Evolutionary conservation across 306 rosid species (phyloP), one percentile per base, ranked within the genome.

Genomic region (Quercus engelmannii): DNA sequence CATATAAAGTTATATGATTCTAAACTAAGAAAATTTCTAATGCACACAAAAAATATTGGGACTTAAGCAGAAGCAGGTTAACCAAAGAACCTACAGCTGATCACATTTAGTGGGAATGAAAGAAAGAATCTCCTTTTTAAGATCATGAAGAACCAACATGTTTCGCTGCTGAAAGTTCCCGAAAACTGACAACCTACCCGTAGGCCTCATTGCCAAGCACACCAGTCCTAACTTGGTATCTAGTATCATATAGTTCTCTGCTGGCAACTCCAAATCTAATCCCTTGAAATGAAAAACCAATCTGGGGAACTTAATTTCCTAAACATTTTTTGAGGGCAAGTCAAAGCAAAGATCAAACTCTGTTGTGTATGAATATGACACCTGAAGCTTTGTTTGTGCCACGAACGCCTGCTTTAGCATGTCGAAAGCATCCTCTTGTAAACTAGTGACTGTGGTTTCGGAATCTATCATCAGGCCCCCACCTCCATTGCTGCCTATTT

Each of bases 91-190:
- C 41, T 71, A 88, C 63, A 88, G 25, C 5, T 56, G 33, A 62
- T 70, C 64, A n/a, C 91, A 88, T 15, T 83, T 75, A 13, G 88
- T 79, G 4, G 85, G 91, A 80, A 83, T 69, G 74, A 86, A 88
- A 0, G 91, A 83, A 9, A 88, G 1, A 1, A 79, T 81, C 26
- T 83, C 86, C 69, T 83, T 58, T 0, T 17, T 74, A 77, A 86
- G 86, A 76, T 88, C 88, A 71, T 86, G 89, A 20, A 83, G 31
- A 62, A 86, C 89, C 78, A 88, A 46, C 35, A 81, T 30, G 35
- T 88, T 88, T 69, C 79, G 91, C 79, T 88, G 88, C 76, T 85
- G 88, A 69, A 70, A 54, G 63, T 88, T 88, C 17, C 85, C 41
- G 0, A 67, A 9, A 18, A 31, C 10, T 33, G 72, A 67, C 23